Conservation (phyloP, 140 eudicot species). For the Flaveria floridana region DNA sequence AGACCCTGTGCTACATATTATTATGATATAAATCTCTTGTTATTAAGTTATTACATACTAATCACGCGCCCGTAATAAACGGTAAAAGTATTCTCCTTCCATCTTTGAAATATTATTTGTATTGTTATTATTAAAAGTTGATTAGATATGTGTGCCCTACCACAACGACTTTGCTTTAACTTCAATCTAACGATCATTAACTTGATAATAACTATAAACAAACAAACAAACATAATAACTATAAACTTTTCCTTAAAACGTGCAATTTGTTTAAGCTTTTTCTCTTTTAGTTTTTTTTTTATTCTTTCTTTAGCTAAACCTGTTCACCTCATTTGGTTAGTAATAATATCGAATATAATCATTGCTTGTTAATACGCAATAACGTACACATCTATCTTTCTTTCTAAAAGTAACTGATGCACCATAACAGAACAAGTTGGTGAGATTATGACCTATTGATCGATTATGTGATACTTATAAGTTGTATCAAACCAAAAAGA, state of each 20-base stretch:
- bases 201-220: slow-evolving; percentile 29
- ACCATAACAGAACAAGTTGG: background rate
- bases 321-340: slow-evolving; percentile 13
- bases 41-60: background rate
- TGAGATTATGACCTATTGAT: background rate
- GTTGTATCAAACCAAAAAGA: too few species aligned
- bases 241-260: slow-evolving; percentile 24
- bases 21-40: too few species aligned
- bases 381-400: slow-evolving; percentile 1
- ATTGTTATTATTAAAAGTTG: slow-evolving; percentile 22
- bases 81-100: background rate
- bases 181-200: slow-evolving; percentile 31
- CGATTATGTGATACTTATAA: too few species aligned
- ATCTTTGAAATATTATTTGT: background rate
- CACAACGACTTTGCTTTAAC: slow-evolving; percentile 31
- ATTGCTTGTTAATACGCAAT: slow-evolving; percentile 3
- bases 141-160: slow-evolving; percentile 27
- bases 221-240: too few species aligned
- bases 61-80: background rate
- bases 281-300: background rate
- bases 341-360: slow-evolving; percentile 10
- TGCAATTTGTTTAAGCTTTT: slow-evolving; percentile 14
- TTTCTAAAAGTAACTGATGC: background rate
- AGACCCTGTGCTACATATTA: too few species aligned
- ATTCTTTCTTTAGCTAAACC: slow-evolving; percentile 10